phyloP scores from a whole-genome alignment of 495 filamentous ascomycete species.

The Penicillium canescens region DNA sequence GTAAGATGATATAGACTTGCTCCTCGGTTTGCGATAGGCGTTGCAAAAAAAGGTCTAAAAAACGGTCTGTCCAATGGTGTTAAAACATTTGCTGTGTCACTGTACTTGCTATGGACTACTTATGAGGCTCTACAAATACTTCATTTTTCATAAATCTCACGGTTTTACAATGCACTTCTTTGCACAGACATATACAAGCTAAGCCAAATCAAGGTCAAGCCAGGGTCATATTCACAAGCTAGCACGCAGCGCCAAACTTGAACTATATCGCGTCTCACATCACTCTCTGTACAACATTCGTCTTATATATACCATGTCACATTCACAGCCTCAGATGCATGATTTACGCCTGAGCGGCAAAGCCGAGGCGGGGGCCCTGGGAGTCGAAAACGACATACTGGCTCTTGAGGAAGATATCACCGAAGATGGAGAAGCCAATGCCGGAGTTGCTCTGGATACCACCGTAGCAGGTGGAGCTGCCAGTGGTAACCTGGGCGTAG shows the following conservation, averaged over 20 bases:
- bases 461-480: constrained; percentile 59
- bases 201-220: constrained; percentile 17
- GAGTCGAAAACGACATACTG: constrained; percentile 77
- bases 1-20: no score
- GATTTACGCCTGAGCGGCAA: constrained; percentile 50
- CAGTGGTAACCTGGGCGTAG: constrained; percentile 40
- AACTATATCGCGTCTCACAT: constrained; percentile 4
- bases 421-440: constrained; percentile 68
- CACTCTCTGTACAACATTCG: constrained; percentile 2
- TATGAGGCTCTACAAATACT: not conserved
- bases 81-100: no score
- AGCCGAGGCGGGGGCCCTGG: constrained; percentile 56
- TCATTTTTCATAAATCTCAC: not conserved
- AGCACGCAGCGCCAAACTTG: constrained; percentile 13
- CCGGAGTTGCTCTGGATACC: constrained; percentile 63
- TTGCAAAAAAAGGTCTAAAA: no score
- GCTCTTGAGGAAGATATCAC: constrained; percentile 77
- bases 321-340: constrained; percentile 6
- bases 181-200: constrained; percentile 21
- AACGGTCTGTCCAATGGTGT: no score
- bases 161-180: constrained; percentile 16
- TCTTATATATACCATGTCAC: not conserved
- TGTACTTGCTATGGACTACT: not conserved
- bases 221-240: constrained; percentile 14
- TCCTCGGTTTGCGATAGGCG: no score